Evolutionary conservation across 805 yeast genomes (phyloP), one percentile per base, ranked within the genome.

Genomic region (Sporopachydermia quercuum): DNA sequence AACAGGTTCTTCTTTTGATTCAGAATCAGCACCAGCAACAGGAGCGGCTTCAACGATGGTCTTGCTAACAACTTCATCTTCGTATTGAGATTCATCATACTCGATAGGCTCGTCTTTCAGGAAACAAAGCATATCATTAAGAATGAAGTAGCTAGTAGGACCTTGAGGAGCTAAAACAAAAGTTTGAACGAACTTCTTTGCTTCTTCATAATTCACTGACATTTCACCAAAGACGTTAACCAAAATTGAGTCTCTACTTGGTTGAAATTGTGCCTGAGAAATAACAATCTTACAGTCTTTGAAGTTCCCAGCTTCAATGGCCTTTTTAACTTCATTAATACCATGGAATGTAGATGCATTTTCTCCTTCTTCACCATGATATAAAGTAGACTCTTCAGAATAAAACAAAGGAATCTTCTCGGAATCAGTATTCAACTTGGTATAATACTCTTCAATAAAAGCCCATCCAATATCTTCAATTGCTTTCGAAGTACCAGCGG

Each of bases 201-300:
- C 47, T 1, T 54, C 53, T 5, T 46, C 48, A 18, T 54, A 58
- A 37, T 47, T 47, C 39, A 48, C 48, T 36, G 62, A 45, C 56
- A 61, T 52, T 46, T 63, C 68, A 34, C 68, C 68, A 5, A 60
- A 43, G 5, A 63, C 64, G 42, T 56, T 62, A 33, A 62, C 49
- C 23, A 63, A 47, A 11, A 62, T 47, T 17, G 63, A 61, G 13
- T 50, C 51, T 19, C 52, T 43, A 18, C 57, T 46, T 13, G 52
- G 55, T 47, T 59, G 59, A 41, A 53, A 53, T 45, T 61, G 61
- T 38, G 63, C 54, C 37, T 55, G 56, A 35, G 63, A 52, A 8
- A 63, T 52, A 27, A 55, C 43, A 14, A 62, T 63, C 41, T 53
- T 53, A 47, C 63, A 54, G 43, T 56, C 54, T 36, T 47, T 42